These are phyloP conservation scores for Acacia crassicarpa DNA, from an alignment of 306 rosid genomes.

Conservation along the genomic window DNA sequence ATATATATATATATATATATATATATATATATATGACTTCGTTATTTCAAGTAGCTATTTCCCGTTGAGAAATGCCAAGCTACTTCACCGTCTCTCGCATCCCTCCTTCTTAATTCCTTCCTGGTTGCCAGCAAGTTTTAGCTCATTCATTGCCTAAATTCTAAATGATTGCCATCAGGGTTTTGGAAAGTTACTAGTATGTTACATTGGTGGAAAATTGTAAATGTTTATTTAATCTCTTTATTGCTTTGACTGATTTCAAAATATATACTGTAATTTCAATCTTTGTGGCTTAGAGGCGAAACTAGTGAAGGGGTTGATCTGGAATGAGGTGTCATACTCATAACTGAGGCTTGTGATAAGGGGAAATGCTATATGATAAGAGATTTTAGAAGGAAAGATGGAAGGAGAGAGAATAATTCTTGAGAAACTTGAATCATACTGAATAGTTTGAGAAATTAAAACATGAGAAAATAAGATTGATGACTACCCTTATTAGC, in stretches of 20 bases:
- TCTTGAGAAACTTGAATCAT: no score
- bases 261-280: background rate
- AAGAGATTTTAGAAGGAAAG: no score
- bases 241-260: background rate
- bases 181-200: background rate
- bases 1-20: background rate
- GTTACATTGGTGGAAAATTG: background rate
- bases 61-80: background rate
- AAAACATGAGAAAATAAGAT: no score
- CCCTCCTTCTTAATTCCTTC: background rate
- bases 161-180: background rate
- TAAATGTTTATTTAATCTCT: background rate
- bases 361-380: background rate
- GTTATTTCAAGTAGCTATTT: slow-evolving; percentile 2
- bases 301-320: background rate
- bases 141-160: background rate
- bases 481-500: no score
- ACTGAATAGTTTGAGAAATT: no score
- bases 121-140: background rate
- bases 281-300: background rate
- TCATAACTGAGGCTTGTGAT: background rate
- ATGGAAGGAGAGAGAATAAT: no score
- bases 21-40: background rate
- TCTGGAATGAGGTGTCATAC: background rate
- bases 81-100: background rate